A percentile compares a stretch with the other conserved stretches of the same genome.
phyloP scores from a whole-genome alignment of 768 basidiomycete species.

The Glaciozyma antarctica region DNA sequence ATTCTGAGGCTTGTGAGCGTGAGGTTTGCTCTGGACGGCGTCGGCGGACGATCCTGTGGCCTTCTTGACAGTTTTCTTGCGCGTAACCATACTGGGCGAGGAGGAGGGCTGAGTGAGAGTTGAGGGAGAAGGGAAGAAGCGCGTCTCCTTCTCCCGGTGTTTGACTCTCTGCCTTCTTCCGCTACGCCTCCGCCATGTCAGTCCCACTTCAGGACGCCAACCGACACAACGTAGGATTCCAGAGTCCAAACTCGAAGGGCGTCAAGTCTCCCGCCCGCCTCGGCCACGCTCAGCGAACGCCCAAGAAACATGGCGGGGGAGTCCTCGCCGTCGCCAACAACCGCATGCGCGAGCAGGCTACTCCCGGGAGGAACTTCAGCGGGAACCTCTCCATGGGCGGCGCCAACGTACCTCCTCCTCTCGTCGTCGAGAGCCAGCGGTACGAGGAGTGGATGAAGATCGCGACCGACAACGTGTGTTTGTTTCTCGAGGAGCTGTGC shows the following conservation, averaged over 20 bases:
- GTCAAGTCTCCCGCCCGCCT: background rate
- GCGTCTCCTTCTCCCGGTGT: background rate
- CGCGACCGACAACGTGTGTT: conserved; percentile 84
- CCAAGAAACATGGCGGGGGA: background rate
- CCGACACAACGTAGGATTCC: too few species aligned
- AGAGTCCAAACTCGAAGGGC: too few species aligned
- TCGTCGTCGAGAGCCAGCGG: conserved; percentile 28
- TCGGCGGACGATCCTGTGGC: too few species aligned
- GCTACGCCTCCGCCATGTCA: background rate
- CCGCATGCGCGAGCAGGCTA: background rate
- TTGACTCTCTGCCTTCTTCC: background rate
- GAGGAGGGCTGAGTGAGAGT: background rate
- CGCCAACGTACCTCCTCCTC: background rate
- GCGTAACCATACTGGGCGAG: too few species aligned
- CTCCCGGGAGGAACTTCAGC: background rate
- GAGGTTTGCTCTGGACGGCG: too few species aligned
- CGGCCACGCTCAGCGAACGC: background rate
- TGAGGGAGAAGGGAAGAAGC: background rate
- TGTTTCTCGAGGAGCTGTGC: background rate
- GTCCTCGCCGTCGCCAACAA: conserved; percentile 15
- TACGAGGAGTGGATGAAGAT: conserved; percentile 99
- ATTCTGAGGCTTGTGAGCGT: background rate
- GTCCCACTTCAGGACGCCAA: too few species aligned
- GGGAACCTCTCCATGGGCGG: background rate
- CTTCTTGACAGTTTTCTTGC: too few species aligned